A percentile compares a stretch with the other conserved stretches of the same genome.
Evolutionary conservation across 164 flowering plant genomes (phyloP).

Genomic region (Nymphaea colorata): DNA sequence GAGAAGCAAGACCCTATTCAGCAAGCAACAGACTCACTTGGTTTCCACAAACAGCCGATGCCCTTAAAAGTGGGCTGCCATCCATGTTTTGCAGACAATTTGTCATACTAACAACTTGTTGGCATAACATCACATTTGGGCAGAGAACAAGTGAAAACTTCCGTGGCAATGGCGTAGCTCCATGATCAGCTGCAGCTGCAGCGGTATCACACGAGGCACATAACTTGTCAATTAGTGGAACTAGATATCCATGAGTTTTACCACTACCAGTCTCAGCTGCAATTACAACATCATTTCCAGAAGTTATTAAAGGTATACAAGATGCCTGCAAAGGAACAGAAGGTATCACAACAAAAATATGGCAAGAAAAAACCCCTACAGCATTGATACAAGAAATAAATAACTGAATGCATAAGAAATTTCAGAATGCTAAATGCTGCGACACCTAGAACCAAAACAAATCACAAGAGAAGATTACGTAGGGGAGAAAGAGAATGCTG

Average conservation of each 20-base stretch:
- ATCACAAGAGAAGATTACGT: too few species aligned
- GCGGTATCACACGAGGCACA: slow-evolving; percentile 10
- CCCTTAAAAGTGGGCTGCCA: slow-evolving; percentile 60
- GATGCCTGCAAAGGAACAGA: slow-evolving; percentile 48
- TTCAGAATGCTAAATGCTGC: not conserved
- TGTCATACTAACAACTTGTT: slow-evolving; percentile 94
- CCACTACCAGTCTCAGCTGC: slow-evolving; percentile 99
- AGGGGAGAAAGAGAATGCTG: too few species aligned
- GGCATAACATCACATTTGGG: slow-evolving; percentile 88
- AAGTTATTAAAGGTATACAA: slow-evolving; percentile 49
- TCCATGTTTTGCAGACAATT: slow-evolving; percentile 34
- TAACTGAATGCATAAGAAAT: not conserved
- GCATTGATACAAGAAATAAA: not conserved
- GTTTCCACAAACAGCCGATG: slow-evolving; percentile 67
- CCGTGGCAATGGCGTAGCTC: slow-evolving; percentile 5
- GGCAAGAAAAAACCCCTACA: not conserved
- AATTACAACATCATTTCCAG: slow-evolving; percentile 73
- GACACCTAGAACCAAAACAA: not conserved
- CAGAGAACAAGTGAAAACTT: slow-evolving; percentile 69
- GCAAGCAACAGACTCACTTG: slow-evolving; percentile 33
- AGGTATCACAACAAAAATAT: not conserved
- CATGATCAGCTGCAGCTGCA: slow-evolving; percentile 7
- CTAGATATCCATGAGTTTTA: slow-evolving; percentile 83
- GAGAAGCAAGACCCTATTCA: too few species aligned
- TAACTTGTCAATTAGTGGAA: slow-evolving; percentile 59